Evolutionary conservation across 2,329 filamentous ascomycete species (phyloP).

Genomic region (Immersiporthe knoxdaviesiana): DNA sequence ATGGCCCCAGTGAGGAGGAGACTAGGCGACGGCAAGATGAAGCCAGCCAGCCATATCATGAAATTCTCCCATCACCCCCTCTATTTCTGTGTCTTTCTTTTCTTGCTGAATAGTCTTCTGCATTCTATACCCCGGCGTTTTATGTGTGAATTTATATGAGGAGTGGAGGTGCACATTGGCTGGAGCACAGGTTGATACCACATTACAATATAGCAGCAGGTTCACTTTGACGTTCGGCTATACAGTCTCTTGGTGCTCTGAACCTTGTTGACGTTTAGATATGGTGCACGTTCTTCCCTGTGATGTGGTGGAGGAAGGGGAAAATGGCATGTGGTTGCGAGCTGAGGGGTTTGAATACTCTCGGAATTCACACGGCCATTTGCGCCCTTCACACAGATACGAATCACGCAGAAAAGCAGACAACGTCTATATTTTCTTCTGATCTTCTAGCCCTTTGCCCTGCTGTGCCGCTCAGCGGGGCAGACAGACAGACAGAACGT

Average conservation of each 20-base stretch:
- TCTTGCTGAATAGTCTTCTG: constrained; percentile 6
- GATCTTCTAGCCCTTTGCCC: too few relatives aligned
- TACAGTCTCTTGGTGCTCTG: too few relatives aligned
- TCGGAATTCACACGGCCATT: too few relatives aligned
- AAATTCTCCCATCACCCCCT: background rate
- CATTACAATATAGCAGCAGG: background rate
- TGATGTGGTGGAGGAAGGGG: background rate
- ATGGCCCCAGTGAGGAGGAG: background rate
- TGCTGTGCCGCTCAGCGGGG: too few relatives aligned
- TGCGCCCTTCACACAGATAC: too few relatives aligned
- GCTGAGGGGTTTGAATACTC: too few relatives aligned
- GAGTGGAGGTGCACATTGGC: background rate
- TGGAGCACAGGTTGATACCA: constrained; percentile 14
- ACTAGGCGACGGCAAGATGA: background rate
- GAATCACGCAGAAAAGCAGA: too few relatives aligned
- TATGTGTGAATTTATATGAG: constrained; percentile 6
- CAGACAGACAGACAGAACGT: too few relatives aligned
- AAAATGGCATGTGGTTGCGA: too few relatives aligned
- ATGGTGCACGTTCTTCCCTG: too few relatives aligned
- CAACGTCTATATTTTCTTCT: too few relatives aligned
- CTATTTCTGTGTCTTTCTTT: background rate
- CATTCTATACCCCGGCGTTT: constrained; percentile 17
- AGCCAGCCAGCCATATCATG: background rate
- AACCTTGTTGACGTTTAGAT: background rate
- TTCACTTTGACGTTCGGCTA: background rate